Evolutionary conservation across 2,329 filamentous ascomycete species (phyloP), one percentile per base, ranked within the genome.

Genomic region (Myotisia sp.): DNA sequence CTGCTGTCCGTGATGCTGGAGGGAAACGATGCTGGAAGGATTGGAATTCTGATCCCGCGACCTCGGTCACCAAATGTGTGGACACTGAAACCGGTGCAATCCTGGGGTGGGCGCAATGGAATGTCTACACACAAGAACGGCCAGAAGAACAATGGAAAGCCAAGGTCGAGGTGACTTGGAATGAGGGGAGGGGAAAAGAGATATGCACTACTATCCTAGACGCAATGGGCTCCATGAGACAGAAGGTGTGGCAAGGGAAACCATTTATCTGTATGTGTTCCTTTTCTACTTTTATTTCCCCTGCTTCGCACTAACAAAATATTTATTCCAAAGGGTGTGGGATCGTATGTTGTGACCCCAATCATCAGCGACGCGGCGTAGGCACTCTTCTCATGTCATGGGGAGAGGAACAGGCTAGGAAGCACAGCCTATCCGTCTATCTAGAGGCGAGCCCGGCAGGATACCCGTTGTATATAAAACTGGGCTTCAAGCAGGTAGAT

Each of bases 361-460:
- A 38, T 19, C 43, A 46, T 28, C 48, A 48, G 12, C 37, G 44
- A 5, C 40, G 34, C 8, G 50, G 50, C 3, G 44, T 40, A 1
- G 46, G 45, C 13, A 39, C 38, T 6, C 26, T 45, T 22, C 38
- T 52, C 10, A 37, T 50, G 5, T 5, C 34, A 14, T 53, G 48
- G 46, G 50, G 50, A 10, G 36, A 39, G 2, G 30, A 29, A 3
- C 42, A 37, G 22, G 48, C 47, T 3, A 44, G 49, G 37, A 32
- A 37, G n/a, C 17, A 44, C 12, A 46, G 47, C 6, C 23, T 49
- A 4, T 38, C 38, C 26, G 26, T 23, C 5, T 47, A 40, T 21
- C 39, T 51, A 5, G 47, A 50, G 9, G 40, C 48, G 17, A 41
- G 29, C 5, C 26, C 29, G 13, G 14, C 26, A 13, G 42, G 34